These are phyloP conservation scores for Brassica incana DNA, from an alignment of 345 rosid genomes.

Conservation along the genomic window DNA sequence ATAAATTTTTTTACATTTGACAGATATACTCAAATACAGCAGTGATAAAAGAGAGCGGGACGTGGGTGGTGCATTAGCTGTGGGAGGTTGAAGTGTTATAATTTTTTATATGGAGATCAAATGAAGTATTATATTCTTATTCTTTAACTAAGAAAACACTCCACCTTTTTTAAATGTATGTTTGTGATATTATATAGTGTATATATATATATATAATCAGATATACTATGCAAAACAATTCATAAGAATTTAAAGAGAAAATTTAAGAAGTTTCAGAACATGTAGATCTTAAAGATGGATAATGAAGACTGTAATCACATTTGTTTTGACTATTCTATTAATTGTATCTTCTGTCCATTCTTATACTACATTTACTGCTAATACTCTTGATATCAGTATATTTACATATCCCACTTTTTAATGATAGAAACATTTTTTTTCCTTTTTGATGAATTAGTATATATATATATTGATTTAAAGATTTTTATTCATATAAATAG, in stretches of 20 bases:
- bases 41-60: too few species aligned
- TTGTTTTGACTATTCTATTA: background rate
- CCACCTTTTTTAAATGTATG: background rate
- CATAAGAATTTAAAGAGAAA: background rate
- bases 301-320: background rate
- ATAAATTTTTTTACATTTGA: too few species aligned
- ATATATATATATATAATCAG: background rate
- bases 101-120: too few species aligned
- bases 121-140: too few species aligned
- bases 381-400: background rate
- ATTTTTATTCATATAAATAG: background rate
- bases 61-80: too few species aligned
- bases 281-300: background rate
- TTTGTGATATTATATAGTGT: background rate
- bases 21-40: too few species aligned
- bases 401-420: too few species aligned
- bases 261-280: too few species aligned
- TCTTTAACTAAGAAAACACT: background rate
- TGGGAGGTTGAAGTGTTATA: too few species aligned
- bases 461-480: too few species aligned
- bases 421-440: too few species aligned
- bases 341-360: background rate
- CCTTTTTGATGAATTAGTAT: too few species aligned
- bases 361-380: background rate
- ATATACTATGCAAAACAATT: background rate